Evolutionary conservation across 805 yeast genomes (phyloP).

Genomic region (Suhomyces vadensis): DNA sequence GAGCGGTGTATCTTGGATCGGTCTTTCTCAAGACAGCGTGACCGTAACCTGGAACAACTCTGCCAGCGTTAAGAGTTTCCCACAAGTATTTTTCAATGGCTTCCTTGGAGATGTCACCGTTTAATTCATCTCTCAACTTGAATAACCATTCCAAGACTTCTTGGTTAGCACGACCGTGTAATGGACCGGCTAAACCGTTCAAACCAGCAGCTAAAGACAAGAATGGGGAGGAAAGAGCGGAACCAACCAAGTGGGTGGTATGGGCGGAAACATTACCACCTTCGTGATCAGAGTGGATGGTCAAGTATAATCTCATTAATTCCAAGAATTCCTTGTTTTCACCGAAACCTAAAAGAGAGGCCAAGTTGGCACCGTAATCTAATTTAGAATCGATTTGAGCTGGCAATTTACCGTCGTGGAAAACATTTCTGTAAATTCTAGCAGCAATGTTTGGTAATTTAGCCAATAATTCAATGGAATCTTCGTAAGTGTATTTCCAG

Average conservation of each 20-base stretch:
- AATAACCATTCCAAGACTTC: constrained; percentile 77
- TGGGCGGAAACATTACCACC: constrained; percentile 86
- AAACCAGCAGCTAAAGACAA: constrained; percentile 77
- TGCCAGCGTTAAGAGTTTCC: constrained; percentile 67
- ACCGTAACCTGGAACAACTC: constrained; percentile 87
- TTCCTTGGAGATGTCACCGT: constrained; percentile 56
- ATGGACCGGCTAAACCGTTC: constrained; percentile 83
- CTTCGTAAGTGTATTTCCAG: constrained; percentile 78
- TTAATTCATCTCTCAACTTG: constrained; percentile 61
- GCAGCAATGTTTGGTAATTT: constrained; percentile 76
- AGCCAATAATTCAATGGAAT: constrained; percentile 66
- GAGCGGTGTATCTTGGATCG: constrained; percentile 79
- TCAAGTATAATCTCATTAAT: constrained; percentile 68
- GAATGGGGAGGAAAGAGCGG: constrained; percentile 76
- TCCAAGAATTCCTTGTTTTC: constrained; percentile 63
- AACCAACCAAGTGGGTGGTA: constrained; percentile 79
- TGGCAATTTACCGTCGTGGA: constrained; percentile 59
- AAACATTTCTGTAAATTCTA: constrained; percentile 65
- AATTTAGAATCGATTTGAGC: constrained; percentile 47
- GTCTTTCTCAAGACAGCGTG: constrained; percentile 84
- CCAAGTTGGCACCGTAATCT: constrained; percentile 76
- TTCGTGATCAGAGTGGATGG: constrained; percentile 79
- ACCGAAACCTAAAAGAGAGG: constrained; percentile 61
- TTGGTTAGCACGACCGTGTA: constrained; percentile 85
- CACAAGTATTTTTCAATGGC: constrained; percentile 69